Conservation (phyloP, 129 eudicot genomes). For the Helichrysum umbraculigerum region DNA sequence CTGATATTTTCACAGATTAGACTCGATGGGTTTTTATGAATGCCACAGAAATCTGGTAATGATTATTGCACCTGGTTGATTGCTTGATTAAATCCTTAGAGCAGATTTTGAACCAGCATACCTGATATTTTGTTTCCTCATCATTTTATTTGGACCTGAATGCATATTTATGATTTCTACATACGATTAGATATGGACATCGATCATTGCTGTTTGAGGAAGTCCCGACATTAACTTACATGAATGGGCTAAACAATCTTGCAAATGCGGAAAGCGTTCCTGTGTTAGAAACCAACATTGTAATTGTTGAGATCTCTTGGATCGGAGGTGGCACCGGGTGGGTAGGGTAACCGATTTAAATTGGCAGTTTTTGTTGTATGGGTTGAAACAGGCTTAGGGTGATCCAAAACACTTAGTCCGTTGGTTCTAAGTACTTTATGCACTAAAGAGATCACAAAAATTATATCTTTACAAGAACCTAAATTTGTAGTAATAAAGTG, state of each 20-base stretch:
- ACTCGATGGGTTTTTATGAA: neutral
- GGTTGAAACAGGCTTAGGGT: neutral
- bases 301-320: neutral
- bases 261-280: neutral
- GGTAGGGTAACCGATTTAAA: neutral
- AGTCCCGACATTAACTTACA: neutral
- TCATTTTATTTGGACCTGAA: conserved; percentile 4
- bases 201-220: too few relatives aligned
- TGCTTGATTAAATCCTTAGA: conserved; percentile 4
- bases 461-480: neutral
- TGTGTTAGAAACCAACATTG: neutral
- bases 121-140: conserved; percentile 22
- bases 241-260: neutral
- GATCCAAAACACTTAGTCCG: neutral
- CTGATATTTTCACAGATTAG: conserved; percentile 4
- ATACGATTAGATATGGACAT: neutral
- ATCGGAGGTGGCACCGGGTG: neutral
- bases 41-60: conserved; percentile 13
- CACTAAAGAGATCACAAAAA: neutral
- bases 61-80: neutral
- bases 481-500: too few relatives aligned
- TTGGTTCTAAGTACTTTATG: neutral
- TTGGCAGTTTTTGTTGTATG: neutral
- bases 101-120: neutral
- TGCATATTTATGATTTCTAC: neutral